Conservation (phyloP, 2,329 filamentous ascomycete genomes). For the Penicillium sp. region DNA sequence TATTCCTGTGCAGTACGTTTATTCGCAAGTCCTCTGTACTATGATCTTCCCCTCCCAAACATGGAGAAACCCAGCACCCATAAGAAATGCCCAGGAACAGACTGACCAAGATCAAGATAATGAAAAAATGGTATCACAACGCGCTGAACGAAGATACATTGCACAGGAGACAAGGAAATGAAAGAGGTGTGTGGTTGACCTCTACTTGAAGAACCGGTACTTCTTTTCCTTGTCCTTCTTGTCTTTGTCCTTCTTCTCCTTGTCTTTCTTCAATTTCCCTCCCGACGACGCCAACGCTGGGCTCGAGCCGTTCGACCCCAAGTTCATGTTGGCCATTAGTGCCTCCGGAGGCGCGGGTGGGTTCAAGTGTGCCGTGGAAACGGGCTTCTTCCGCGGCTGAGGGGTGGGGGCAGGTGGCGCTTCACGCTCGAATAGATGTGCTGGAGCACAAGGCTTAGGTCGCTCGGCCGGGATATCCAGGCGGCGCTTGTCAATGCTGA, state of each 20-base stretch:
- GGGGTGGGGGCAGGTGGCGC: slow-evolving; percentile 52
- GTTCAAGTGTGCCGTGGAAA: slow-evolving; percentile 22
- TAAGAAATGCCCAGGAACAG: slow-evolving; percentile 4
- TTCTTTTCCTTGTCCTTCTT: slow-evolving; percentile 59
- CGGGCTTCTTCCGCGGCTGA: slow-evolving; percentile 25
- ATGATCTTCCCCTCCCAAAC: not conserved
- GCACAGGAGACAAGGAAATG: slow-evolving; percentile 6
- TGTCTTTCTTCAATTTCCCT: slow-evolving; percentile 43
- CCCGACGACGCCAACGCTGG: slow-evolving; percentile 21
- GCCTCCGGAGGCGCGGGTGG: slow-evolving; percentile 32
- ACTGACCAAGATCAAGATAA: slow-evolving; percentile 15
- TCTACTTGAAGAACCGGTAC: slow-evolving; percentile 53
- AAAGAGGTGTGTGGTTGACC: not conserved
- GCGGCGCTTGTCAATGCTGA: slow-evolving; percentile 70
- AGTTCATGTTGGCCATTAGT: slow-evolving; percentile 37
- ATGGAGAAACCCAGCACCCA: not conserved
- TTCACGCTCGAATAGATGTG: slow-evolving; percentile 78
- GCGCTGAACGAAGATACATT: slow-evolving; percentile 23
- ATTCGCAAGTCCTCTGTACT: not conserved
- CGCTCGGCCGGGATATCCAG: slow-evolving; percentile 79
- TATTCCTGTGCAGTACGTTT: not conserved
- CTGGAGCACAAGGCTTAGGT: slow-evolving; percentile 76
- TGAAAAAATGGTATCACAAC: slow-evolving; percentile 36
- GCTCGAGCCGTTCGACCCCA: slow-evolving; percentile 33
- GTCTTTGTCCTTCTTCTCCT: slow-evolving; percentile 49